Conservation (phyloP, 75 land plant genomes). For the Cunninghamia lanceolata region DNA sequence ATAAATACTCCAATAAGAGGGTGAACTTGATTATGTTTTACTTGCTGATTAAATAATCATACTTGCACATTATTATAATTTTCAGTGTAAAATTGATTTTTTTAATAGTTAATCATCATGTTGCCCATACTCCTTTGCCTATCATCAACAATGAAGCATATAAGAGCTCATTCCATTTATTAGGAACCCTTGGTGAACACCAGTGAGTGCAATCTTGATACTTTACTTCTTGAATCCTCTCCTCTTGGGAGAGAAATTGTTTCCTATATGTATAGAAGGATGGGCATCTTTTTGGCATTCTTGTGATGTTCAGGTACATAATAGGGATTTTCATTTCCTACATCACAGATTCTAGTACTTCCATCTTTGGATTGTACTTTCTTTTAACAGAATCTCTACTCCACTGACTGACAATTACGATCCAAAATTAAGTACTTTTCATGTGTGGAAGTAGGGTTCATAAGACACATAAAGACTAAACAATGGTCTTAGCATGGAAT, state of each 20-base stretch:
- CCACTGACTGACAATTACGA: too few relatives aligned
- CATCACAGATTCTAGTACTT: slow-evolving; percentile 47
- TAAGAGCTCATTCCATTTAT: slow-evolving; percentile 38
- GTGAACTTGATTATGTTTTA: too few relatives aligned
- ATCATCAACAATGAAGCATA: slow-evolving; percentile 16
- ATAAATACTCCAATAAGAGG: too few relatives aligned
- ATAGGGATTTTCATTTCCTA: slow-evolving; percentile 53
- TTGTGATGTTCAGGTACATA: slow-evolving; percentile 64
- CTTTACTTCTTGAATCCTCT: not conserved
- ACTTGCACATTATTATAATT: too few relatives aligned
- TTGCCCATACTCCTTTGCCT: slow-evolving; percentile 17
- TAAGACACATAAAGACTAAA: too few relatives aligned
- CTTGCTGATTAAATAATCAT: too few relatives aligned
- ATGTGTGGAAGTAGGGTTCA: too few relatives aligned
- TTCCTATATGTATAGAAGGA: slow-evolving; percentile 2
- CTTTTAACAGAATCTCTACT: too few relatives aligned
- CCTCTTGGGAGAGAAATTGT: not conserved
- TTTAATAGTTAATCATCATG: not conserved
- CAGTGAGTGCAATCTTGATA: slow-evolving; percentile 40
- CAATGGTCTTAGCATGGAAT: too few relatives aligned
- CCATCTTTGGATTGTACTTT: slow-evolving; percentile 57
- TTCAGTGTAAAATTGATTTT: too few relatives aligned
- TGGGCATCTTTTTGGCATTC: slow-evolving; percentile 75
- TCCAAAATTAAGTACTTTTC: too few relatives aligned
- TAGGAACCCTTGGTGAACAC: slow-evolving; percentile 44